A percentile compares a stretch with the other conserved stretches of the same genome.
Evolutionary conservation across 192 early-diverging fungal genomes (phyloP).

Genomic region (Coemansia sp.): DNA sequence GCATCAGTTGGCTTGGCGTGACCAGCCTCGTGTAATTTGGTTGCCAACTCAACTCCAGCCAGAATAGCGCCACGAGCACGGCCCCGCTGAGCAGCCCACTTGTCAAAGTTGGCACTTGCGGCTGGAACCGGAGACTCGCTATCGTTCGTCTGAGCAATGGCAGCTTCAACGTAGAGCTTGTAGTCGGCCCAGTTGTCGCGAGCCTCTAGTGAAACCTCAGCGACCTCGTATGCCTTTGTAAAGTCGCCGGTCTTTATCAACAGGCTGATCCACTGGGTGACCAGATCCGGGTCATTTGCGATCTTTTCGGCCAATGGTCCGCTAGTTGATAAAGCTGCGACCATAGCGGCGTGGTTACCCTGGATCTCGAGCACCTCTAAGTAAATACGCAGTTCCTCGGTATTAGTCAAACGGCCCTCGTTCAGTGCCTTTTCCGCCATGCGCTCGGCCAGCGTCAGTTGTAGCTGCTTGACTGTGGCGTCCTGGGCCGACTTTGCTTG

Average conservation of each 20-base stretch:
- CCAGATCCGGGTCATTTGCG: constrained; percentile 72
- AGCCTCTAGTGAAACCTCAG: constrained; percentile 44
- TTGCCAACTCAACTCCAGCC: constrained; percentile 29
- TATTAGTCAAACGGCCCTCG: constrained; percentile 63
- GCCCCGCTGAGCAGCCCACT: constrained; percentile 30
- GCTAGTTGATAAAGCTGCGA: constrained; percentile 58
- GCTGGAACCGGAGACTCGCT: not conserved
- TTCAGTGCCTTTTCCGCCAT: constrained; percentile 77
- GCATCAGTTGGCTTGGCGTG: not conserved
- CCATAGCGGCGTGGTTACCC: constrained; percentile 64
- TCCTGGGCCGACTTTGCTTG: constrained; percentile 57
- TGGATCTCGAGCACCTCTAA: constrained; percentile 70
- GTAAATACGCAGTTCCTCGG: constrained; percentile 81
- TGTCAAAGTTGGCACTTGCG: constrained; percentile 11
- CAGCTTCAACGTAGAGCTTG: constrained; percentile 38
- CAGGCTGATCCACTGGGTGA: constrained; percentile 58
- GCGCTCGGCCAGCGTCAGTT: constrained; percentile 72
- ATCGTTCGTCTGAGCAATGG: not conserved
- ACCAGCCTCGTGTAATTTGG: constrained; percentile 11
- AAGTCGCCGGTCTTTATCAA: constrained; percentile 55
- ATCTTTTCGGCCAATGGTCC: constrained; percentile 62
- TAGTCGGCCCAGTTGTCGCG: constrained; percentile 53
- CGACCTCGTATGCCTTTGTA: constrained; percentile 48
- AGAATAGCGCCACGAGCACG: constrained; percentile 38
- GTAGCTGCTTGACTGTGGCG: constrained; percentile 47